phyloP scores from a whole-genome alignment of 768 basidiomycete genomes.

The Amylocystis lapponica region DNA sequence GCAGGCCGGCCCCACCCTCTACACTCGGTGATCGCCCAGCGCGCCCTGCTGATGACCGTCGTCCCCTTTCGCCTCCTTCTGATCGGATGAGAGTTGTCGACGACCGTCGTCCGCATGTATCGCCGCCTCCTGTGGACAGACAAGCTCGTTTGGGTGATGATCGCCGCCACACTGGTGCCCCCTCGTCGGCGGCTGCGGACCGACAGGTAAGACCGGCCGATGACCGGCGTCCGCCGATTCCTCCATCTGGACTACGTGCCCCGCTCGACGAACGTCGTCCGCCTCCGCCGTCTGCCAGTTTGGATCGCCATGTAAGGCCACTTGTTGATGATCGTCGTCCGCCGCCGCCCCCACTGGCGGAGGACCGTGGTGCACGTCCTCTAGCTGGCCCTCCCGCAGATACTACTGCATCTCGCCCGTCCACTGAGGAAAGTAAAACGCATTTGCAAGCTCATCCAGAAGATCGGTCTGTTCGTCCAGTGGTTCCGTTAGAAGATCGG shows the following conservation, averaged over 20 bases:
- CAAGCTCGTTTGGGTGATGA: slow-evolving; percentile 1
- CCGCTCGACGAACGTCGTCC: slow-evolving; percentile 8
- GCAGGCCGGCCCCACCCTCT: slow-evolving; percentile 8
- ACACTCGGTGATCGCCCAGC: slow-evolving; percentile 3
- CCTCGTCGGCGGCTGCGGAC: background rate
- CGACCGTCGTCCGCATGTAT: slow-evolving; percentile 8
- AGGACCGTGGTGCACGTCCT: slow-evolving; percentile 14
- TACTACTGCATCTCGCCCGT: slow-evolving; percentile 3
- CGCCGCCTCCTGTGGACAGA: background rate
- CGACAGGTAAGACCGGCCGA: slow-evolving; percentile 4
- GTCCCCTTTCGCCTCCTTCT: slow-evolving; percentile 1
- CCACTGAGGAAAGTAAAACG: slow-evolving; percentile 10
- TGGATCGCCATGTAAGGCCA: slow-evolving; percentile 5
- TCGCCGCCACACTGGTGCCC: background rate
- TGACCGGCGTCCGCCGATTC: background rate
- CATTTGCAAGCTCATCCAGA: slow-evolving; percentile 9
- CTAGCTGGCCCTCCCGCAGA: slow-evolving; percentile 5
- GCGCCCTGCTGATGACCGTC: slow-evolving; percentile 1
- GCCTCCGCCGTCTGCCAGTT: slow-evolving; percentile 3
- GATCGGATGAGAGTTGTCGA: slow-evolving; percentile 6
- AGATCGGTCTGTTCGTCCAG: slow-evolving; percentile 6
- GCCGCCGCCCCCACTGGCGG: slow-evolving; percentile 7
- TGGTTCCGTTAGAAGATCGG: slow-evolving; percentile 19
- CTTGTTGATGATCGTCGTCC: slow-evolving; percentile 7
- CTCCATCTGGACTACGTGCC: background rate